Evolutionary conservation across 306 rosid genomes (phyloP), one percentile per base, ranked within the genome.

Genomic region (Luffa aegyptiaca): DNA sequence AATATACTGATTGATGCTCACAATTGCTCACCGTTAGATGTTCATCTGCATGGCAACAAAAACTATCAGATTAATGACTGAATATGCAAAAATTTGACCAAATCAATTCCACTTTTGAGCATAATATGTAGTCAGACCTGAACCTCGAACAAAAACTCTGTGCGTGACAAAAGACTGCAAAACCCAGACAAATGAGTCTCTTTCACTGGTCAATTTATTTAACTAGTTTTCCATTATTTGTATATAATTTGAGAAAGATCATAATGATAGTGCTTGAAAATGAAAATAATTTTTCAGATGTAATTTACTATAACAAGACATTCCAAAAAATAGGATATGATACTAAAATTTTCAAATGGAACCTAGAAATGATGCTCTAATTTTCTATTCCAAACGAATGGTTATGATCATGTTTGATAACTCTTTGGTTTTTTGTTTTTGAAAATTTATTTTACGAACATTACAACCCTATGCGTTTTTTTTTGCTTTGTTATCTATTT

Each of bases 141-240:
- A 86, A 81, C 87, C 81, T 72, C 87, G 90, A 44, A 89, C 65
- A 55, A 86, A 91, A 59, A 94, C 80, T 74, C 92, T 85, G 89
- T 92, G 98, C 17, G 97, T 92, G 84, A 92, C 92, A 86, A 92
- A 90, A 74, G 91, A 85, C 98, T 94, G 96, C 82, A 83, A 85
- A 83, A 80, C 80, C 59, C 53, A 82, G 56, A 76, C 39, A 33
- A 36, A 26, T n/a, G 37, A 74, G 21, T 64, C 71, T 6, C 21
- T 64, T 64, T 64, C 71, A 35, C 21, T 7, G 36, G 41, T 65
- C 37, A 39, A 3, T 6, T 65, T 16, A 37, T 1, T 51, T 7
- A 10, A 66, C 31, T 39, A 37, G 33, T 42, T 18, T 66, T 66
- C 49, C 46, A 17, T 66, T 37, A 16, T 39, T 65, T 64, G 71